These are phyloP conservation scores for Fonsecaea erecta DNA, from an alignment of 2,329 filamentous ascomycete genomes.

Conservation along the genomic window DNA sequence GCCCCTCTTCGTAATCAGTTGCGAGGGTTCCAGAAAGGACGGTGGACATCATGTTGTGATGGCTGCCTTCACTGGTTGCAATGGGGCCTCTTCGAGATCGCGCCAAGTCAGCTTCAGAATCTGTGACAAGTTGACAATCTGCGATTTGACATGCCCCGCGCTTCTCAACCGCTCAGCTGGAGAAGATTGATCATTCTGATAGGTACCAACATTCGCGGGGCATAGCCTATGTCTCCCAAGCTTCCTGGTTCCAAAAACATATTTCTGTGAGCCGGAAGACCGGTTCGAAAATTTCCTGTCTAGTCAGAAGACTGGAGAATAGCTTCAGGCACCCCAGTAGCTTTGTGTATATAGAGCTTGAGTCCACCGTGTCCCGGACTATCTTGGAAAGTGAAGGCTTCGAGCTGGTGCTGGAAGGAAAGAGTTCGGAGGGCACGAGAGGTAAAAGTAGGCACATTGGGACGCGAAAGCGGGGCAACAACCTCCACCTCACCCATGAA, in stretches of 20 bases:
- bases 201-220: slow-evolving; percentile 42
- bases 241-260: slow-evolving; percentile 17
- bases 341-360: background rate
- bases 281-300: background rate
- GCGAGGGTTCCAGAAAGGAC: slow-evolving; percentile 1
- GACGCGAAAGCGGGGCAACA: background rate
- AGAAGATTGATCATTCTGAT: slow-evolving; percentile 38
- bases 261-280: background rate
- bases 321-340: background rate
- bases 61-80: slow-evolving; percentile 36
- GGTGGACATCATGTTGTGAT: slow-evolving; percentile 41
- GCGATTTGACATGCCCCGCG: slow-evolving; percentile 30
- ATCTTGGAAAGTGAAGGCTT: too few species aligned
- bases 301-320: background rate
- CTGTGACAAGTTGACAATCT: slow-evolving; percentile 26
- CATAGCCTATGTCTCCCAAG: slow-evolving; percentile 31
- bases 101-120: slow-evolving; percentile 11
- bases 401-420: background rate
- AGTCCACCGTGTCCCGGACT: background rate
- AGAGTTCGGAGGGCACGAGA: background rate
- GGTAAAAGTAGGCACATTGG: background rate
- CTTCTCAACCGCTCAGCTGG: slow-evolving; percentile 42
- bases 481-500: background rate
- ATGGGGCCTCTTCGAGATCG: slow-evolving; percentile 19
- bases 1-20: background rate